Evolutionary conservation across 352 stramenopile species (phyloP), one percentile per base, ranked within the genome.

Genomic region (Phytophthora sansomeana): DNA sequence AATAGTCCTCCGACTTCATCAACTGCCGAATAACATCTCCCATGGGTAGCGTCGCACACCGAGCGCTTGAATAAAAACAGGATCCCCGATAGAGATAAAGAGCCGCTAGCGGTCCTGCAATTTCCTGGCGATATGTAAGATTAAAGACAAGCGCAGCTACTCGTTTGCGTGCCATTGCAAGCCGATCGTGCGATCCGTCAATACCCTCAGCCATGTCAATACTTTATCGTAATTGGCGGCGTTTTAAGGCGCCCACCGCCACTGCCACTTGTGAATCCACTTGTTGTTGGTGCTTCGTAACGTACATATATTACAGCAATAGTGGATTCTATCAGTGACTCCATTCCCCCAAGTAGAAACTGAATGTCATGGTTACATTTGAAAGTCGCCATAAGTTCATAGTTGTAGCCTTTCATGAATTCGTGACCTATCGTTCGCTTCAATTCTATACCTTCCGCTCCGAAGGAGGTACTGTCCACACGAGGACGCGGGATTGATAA

Each of bases 401-500:
- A n/a, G n/a, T n/a, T n/a, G n/a, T n/a, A n/a, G n/a, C n/a, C 44
- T 26, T 52, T 39, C 26, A 52, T 52, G 16, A 38, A 52, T 39
- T 52, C 44, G 44, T 52, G 44, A 4, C 44, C 26, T 7, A 52
- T 6, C 4, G 44, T 52, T 17, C 44, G 44, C 17, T 38, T 38
- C 32, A 52, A 38, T 10, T 52, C 24, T 14, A 38, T 10, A 10
- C 33, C 33, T 14, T 6, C 9, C 14, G 33, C 9, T 38, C 14
- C 33, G 14, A 38, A 38, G 6, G 33, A 38, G 6, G 33, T 16
- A 4, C 4, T 38, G 8, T 9, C 8, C 8, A 38, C 33, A 14
- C 33, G 33, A 16, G 4, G 10, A 14, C 33, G 33, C 6, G 33
- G 33, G 10, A 38, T 38, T 10, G 33, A 14, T 38, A 16, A 4